Base-by-base conservation (phyloP, 208 protist species). In the Polymyxa betae region DNA sequence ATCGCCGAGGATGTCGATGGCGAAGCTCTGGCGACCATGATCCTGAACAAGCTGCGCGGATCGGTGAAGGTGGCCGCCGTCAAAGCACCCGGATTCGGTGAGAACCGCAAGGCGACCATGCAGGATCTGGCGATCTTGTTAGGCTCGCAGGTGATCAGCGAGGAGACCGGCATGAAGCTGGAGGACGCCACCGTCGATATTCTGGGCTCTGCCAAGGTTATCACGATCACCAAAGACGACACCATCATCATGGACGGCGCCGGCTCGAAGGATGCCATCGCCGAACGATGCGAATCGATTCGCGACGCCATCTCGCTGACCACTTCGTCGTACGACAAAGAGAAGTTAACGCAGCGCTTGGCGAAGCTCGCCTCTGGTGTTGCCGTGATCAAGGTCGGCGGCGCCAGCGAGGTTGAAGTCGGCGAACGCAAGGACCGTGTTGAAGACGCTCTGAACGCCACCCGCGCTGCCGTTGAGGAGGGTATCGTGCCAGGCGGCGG, bases 381-480 rank as follows among this genome's bases (percentile, higher is more conserved):
- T 1, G 94, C 94, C n/a, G 94, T 95, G 29, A 93, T 96, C 88
- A 92, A 93, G 88, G 94, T 94, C 29, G 98, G 98, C 60, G 98
- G 98, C 88, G 96, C 95, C 32, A 97, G 96, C 24, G 98, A 99
- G 93, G 97, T 99, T 40, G 98, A 99, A 95, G 98, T 99, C 24
- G 95, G 95, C 92, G 98, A 99, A 96, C 99, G 98, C 96, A 99
- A 99, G 95, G 98, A 99, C 95, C 95, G 98, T 89, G 95, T 99
- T 24, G 96, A 95, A 12, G 98, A 99, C 93, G 98, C 98, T 1
- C 95, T 99, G n/a, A 99, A 98, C 94, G 97, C 98, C 12, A 99
- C 98, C 0, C 95, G 97, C 88, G 98, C 98, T 24, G 98, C 98
- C 49, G 97, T 99, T 77, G 96, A 98, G 93, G 98, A 99, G 95